Base-by-base conservation (phyloP, 352 stramenopile species). In the Phytophthora vignae region DNA sequence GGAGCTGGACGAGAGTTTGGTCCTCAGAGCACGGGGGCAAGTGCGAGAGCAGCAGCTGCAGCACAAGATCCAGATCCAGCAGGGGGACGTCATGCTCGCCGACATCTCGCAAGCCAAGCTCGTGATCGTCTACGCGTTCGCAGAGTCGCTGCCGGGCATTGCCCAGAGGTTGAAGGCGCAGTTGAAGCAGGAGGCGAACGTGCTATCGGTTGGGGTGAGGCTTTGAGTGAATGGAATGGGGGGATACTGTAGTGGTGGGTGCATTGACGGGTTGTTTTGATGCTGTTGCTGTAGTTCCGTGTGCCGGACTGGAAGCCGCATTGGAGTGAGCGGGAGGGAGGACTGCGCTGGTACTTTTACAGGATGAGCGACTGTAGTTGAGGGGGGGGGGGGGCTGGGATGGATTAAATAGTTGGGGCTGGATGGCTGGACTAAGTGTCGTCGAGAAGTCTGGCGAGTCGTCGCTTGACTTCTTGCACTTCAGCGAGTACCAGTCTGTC, bases 111-210 rank as follows among this genome's bases (percentile, higher is more conserved):
- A 50, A 17, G 89, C 87, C 12, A 71, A 74, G 14, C 46, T 96
- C 19, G 90, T 95, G 33, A 92, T 96, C 67, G 85, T 95, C 12
- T 96, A 96, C 64, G 90, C 90, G 10, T 96, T 95, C 50, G 84
- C 84, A 17, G 84, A 94, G 73, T 90, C 88, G n/a, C 65, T 96
- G 21, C 55, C 69, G 17, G 77, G 80, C 0, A 95, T 95, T 56
- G 76, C 85, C 25, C 64, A 87, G 56, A 74, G 81, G 10, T 59
- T 96, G 57, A 55, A 66, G 8, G 36, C 54, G 3, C 82, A 96
- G 27, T 62, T 92, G 10, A 52, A 52, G 14, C 4, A 55, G 0
- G 33, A 68, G 19, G 89, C 90, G 0, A 82, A 69, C 2, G 85
- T 95, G 33, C 60, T 96, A 33, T 96, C 88, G 5, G 87, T 96